Percentiles rank a stretch among this genome's conserved stretches.
Evolutionary conservation across 176 grass and related monocot species (phyloP).

Genomic region (Aechmea fasciata): DNA sequence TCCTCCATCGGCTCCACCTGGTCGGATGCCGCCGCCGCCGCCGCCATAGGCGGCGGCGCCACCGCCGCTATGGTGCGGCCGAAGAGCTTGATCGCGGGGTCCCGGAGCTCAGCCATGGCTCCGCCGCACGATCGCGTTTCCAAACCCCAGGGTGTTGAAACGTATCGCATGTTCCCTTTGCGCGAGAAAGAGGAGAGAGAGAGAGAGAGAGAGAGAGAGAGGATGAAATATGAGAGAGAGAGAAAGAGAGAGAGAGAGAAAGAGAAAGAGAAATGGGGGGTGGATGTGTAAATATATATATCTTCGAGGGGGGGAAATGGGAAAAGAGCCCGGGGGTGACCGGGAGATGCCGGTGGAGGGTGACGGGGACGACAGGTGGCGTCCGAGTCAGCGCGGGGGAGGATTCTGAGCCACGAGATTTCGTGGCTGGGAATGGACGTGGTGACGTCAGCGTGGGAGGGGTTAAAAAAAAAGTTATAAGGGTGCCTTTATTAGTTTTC

Average conservation of each 20-base stretch:
- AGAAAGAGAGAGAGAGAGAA: too few relatives aligned
- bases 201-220: neutral
- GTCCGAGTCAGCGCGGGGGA: slow-evolving; percentile 37
- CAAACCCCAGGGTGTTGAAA: neutral
- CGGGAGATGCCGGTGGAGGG: neutral
- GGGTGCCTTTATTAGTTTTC: too few relatives aligned
- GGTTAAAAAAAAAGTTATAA: too few relatives aligned
- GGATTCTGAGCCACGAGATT: slow-evolving; percentile 30
- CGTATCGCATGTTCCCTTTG: slow-evolving; percentile 6
- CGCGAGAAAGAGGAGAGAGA: neutral
- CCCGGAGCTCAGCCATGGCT: slow-evolving; percentile 61
- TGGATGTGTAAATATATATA: neutral
- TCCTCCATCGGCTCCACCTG: neutral
- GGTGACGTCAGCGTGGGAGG: slow-evolving; percentile 21
- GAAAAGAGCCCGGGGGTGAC: neutral
- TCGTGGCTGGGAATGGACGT: slow-evolving; percentile 40
- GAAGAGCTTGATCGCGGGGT: slow-evolving; percentile 87
- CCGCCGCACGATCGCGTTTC: neutral
- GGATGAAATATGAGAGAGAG: too few relatives aligned
- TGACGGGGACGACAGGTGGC: slow-evolving; percentile 16
- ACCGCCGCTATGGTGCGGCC: slow-evolving; percentile 55
- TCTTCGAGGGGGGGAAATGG: neutral
- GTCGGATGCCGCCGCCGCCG: slow-evolving; percentile 14
- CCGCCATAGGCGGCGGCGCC: neutral
- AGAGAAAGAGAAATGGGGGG: neutral